Base-by-base conservation (phyloP, 73 alveolate species). In the Tetrahymena thermophila region DNA sequence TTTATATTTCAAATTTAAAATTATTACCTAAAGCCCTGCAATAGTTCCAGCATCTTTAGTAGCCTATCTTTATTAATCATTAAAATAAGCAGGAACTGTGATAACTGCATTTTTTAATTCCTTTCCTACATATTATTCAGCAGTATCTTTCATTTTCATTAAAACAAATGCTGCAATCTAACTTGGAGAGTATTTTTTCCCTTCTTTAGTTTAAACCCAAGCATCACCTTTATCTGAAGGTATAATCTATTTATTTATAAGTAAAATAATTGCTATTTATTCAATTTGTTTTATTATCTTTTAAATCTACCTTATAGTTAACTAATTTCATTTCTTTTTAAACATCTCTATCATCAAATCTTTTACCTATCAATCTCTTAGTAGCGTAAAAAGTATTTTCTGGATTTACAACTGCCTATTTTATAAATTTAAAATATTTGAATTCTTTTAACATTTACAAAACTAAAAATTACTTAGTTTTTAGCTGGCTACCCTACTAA, bases 31-130 rank as follows among this genome's bases (percentile, higher is more conserved):
- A 21, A 97, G 93, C 17, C 97, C 98, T 94, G 96, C 94, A 19
- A 96, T 96, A 34, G 96, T 93, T 13, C 99, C 99, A n/a, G 99
- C 99, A 95, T 98, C 99, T 96, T 98, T 98, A 94, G 99, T 98
- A 50, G 99, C 99, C 95, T 97, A 98, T 96, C 99, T 98, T 96
- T 98, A 99, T 10, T 99, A 97, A 96, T 98, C 99, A 94, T 98
- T 98, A 95, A 97, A 98, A 93, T 98, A 98, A 25, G 99, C 99
- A 8, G 99, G 99, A 94, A 96, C 98, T 95, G 99, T 98, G 95
- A 98, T 94, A 93, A 98, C 99, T 3, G 99, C 99, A 31, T 96
- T 96, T 85, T 97, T 98, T 96, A 96, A 96, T 83, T 96, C 96
- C 43, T 97, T 96, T 85, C 98, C 97, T 93, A 98, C 96, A 97